Evolutionary conservation across 768 basidiomycete species (phyloP).

Genomic region (Collybia mongolica): DNA sequence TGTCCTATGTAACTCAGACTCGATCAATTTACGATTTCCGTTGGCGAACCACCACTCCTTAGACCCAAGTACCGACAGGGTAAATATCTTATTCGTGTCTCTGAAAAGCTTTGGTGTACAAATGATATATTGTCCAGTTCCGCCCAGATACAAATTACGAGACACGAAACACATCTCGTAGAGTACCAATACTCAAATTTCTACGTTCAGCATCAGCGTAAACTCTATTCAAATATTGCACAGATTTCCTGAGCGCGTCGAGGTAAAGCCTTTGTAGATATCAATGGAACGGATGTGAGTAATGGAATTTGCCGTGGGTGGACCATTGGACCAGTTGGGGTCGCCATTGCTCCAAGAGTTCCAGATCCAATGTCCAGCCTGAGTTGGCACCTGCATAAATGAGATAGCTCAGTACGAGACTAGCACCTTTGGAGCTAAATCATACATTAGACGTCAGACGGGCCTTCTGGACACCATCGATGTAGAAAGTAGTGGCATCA

Average conservation of each 20-base stretch:
- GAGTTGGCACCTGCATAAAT: constrained; percentile 24
- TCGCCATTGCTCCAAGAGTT: constrained; percentile 35
- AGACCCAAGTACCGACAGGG: too few relatives aligned
- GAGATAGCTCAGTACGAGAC: background rate
- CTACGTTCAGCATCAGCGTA: background rate
- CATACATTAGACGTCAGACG: constrained; percentile 28
- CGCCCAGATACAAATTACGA: background rate
- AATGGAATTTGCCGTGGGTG: constrained; percentile 30
- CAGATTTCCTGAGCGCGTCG: constrained; percentile 19
- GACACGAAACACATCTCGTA: too few relatives aligned
- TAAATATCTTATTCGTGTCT: too few relatives aligned
- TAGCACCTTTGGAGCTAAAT: background rate
- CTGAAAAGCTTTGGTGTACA: background rate
- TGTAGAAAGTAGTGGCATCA: constrained; percentile 29
- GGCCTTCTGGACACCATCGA: constrained; percentile 29
- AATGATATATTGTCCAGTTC: background rate
- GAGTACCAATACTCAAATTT: background rate
- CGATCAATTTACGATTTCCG: background rate
- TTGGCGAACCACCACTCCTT: too few relatives aligned
- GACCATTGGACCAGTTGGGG: constrained; percentile 32
- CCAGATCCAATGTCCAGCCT: constrained; percentile 30
- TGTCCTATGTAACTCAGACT: constrained; percentile 11
- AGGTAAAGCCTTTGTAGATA: constrained; percentile 30
- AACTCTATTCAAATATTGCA: constrained; percentile 15
- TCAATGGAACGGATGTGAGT: constrained; percentile 34